These are phyloP conservation scores for Trematosphaeria pertusa DNA, from an alignment of 2,329 filamentous ascomycete genomes.

Conservation along the genomic window DNA sequence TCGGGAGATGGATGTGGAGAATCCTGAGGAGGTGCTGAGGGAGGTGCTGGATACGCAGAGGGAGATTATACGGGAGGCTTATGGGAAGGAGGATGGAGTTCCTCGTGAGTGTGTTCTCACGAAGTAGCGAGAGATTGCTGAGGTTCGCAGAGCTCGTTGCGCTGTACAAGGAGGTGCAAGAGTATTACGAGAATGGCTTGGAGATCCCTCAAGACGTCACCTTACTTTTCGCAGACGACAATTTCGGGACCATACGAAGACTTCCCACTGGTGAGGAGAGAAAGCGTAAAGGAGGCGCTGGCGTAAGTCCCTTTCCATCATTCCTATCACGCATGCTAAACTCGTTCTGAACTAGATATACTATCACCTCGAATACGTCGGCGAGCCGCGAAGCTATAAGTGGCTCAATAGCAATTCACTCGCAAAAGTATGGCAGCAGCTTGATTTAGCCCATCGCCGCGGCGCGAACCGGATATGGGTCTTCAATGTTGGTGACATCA, in stretches of 20 bases:
- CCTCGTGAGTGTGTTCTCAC: too few species aligned
- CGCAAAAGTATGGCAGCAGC: conserved; percentile 21
- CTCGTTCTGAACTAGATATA: too few species aligned
- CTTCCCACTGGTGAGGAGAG: conserved; percentile 24
- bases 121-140: too few species aligned
- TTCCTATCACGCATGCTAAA: too few species aligned
- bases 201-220: conserved; percentile 24
- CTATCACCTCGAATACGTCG: conserved; percentile 30
- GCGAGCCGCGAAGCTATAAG: conserved; percentile 23
- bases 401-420: conserved; percentile 24
- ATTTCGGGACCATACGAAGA: conserved; percentile 24
- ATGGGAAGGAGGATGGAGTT: conserved; percentile 18
- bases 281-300: conserved; percentile 14
- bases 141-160: too few species aligned
- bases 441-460: conserved; percentile 19
- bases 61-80: conserved; percentile 15
- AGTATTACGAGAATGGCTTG: conserved; percentile 24
- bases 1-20: conserved; percentile 8
- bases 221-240: conserved; percentile 26
- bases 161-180: conserved; percentile 27
- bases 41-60: conserved; percentile 24
- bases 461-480: conserved; percentile 26
- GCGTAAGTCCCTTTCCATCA: too few species aligned
- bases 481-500: conserved; percentile 32
- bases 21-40: conserved; percentile 15